Base-by-base conservation (phyloP, 225 moss, liverwort and hornwort genomes). In the Polytrichum commune region DNA sequence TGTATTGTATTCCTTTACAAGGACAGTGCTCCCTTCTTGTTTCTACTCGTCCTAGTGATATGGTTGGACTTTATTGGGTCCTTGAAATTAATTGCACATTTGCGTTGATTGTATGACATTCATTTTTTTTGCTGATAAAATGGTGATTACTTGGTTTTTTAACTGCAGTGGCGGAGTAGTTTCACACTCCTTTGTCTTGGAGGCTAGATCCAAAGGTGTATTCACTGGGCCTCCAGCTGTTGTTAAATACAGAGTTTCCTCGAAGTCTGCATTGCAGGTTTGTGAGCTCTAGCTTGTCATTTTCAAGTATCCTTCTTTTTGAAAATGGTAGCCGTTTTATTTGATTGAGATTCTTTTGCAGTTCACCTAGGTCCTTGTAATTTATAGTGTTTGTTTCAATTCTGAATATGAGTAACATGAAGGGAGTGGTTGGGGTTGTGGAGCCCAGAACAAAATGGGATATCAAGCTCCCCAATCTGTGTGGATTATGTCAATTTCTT, bases 211-310 rank as follows among this genome's bases (percentile, higher is more conserved):
- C 64, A 81, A 84, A 71, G 84, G 84, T 4, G 78, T 74, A 6
- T 84, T 84, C 68, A 65, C 68, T 68, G 77, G 78, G 63, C 61
- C 81, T 76, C 84, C 81, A 70, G 87, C 87, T 55, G 77, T 81
- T 53, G 84, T 84, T 53, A 88, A 79, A 57, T 88, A 88, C 65
- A 69, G 84, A 69, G 81, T 84, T 70, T 81, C 87, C 29, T 72
- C 87, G 7, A 82, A 88, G 74, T 79, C 81, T n/a, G 71, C 62
- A 24, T 66, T 84, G 74, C 84, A 87, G 86, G 58, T 24, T 20
- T 20, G 58, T n/a, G n/a, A 20, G 6, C 16, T 58, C 22, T 8
- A 58, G 7, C 22, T 58, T 23, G 58, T 46, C 13, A 58, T 7
- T 20, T 58, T 22, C 58, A 58, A 20, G 24, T 23, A 24, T 58